Conservation (phyloP, 192 early-diverging fungal species). For the Coemansia sp. region DNA sequence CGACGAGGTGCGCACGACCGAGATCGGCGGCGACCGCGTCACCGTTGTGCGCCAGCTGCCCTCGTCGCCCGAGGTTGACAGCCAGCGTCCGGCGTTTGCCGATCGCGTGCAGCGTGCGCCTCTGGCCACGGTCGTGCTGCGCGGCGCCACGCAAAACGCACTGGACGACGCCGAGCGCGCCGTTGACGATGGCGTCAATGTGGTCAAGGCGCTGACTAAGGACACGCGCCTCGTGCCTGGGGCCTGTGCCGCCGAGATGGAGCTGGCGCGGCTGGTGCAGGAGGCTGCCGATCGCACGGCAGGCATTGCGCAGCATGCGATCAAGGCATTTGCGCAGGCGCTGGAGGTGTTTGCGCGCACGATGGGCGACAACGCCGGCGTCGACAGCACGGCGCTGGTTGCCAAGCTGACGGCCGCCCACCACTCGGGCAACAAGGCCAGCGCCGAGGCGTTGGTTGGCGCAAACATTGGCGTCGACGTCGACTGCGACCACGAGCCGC, state of each 20-base stretch:
- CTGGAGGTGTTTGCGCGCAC: slow-evolving; percentile 94
- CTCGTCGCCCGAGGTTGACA: not conserved
- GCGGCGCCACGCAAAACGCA: slow-evolving; percentile 91
- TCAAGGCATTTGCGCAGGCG: slow-evolving; percentile 93
- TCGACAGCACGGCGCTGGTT: slow-evolving; percentile 90
- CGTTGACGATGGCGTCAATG: slow-evolving; percentile 96
- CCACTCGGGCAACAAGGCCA: slow-evolving; percentile 51
- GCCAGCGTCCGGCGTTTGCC: slow-evolving; percentile 62
- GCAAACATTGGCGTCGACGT: slow-evolving; percentile 75
- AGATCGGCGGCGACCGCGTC: slow-evolving; percentile 96
- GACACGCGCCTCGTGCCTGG: slow-evolving; percentile 84
- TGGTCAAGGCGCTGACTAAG: slow-evolving; percentile 87
- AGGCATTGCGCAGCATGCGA: slow-evolving; percentile 93
- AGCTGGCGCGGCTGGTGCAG: slow-evolving; percentile 76
- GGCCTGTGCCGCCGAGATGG: slow-evolving; percentile 94
- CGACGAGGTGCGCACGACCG: slow-evolving; percentile 93
- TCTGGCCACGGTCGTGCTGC: slow-evolving; percentile 93
- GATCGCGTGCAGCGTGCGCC: slow-evolving; percentile 57
- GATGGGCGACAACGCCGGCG: slow-evolving; percentile 89
- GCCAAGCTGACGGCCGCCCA: slow-evolving; percentile 92
- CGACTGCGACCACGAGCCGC: slow-evolving; percentile 54
- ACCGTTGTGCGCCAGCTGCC: slow-evolving; percentile 90
- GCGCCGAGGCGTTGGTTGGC: slow-evolving; percentile 6
- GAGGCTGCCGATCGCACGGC: slow-evolving; percentile 83
- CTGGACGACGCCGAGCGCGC: slow-evolving; percentile 98